Base-by-base conservation (phyloP, 2,329 filamentous ascomycete species). In the Chalaropsis ovoidea region DNA sequence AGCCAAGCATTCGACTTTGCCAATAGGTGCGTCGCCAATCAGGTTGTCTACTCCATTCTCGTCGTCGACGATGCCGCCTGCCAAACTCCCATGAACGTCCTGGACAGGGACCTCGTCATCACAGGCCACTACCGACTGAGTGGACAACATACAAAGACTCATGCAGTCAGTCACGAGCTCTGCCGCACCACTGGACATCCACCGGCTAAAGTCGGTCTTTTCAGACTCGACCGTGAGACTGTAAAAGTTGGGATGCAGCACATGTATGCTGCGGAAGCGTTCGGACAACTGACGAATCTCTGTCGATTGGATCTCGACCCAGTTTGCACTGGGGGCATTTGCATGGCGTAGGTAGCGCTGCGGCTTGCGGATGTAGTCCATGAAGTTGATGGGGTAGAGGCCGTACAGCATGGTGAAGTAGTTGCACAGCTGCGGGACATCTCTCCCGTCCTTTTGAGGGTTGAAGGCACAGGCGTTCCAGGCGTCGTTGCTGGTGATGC, bases 341-440 rank as follows among this genome's bases (percentile, higher is more conserved):
- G 87, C 84, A 71, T 88, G 86, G 60, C 89, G 86, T 10, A 94
- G 77, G 71, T 88, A 93, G 69, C 87, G 84, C 70, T 90, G 85
- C 2, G 89, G 89, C 71, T 93, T 93, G 66, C 89, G 83, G 68
- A 94, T 87, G 72, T 93, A 94, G 74, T 87, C 87, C 83, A 90
- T 88, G 70, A 94, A 90, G 72, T 93, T 93, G 71, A 93, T 83
- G 1, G 89, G 89, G 69, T 93, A 94, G 3, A 94, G 76, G 0
- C 89, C 90, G 70, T 94, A 94, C 0, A 94, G 78, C 31, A 91
- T 86, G 2, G 88, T 92, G 70, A 91, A 94, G 74, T 90, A 92
- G 70, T 86, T 83, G 64, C 86, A 76, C 1, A 93, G 79, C 67
- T 89, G 86, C 4, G 86, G 83, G 1, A 90, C 82, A 2, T 80